Conservation (phyloP, 306 rosid genomes). For the Acacia melanoxylon region DNA sequence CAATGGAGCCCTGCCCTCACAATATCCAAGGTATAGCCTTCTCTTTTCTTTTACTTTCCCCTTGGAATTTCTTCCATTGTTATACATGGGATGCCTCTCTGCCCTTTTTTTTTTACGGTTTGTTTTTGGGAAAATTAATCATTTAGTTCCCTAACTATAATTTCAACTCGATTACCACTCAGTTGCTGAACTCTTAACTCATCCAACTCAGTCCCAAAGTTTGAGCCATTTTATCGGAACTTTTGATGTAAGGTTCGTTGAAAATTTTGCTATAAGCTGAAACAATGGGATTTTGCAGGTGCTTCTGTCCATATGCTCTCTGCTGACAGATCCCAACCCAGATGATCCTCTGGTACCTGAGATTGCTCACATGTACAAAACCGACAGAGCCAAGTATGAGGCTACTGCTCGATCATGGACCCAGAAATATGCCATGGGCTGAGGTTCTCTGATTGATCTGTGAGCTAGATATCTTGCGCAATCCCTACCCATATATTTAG, state of each 20-base stretch:
- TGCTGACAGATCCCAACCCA: constrained; percentile 69
- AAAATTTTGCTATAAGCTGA: background rate
- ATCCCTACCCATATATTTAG: constrained; percentile 20
- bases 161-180: background rate
- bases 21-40: constrained; percentile 43
- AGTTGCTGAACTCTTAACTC: background rate
- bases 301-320: constrained; percentile 63
- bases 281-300: constrained; percentile 45
- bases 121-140: background rate
- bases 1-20: constrained; percentile 68
- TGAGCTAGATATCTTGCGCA: constrained; percentile 7
- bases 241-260: background rate
- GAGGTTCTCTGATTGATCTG: constrained; percentile 22
- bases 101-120: background rate
- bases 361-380: constrained; percentile 63
- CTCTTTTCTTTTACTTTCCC: background rate
- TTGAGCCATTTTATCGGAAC: background rate
- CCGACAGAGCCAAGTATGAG: constrained; percentile 56
- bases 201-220: background rate
- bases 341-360: constrained; percentile 73
- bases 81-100: background rate
- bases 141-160: no score
- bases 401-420: constrained; percentile 65
- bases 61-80: background rate
- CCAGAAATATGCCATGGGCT: constrained; percentile 71